Percentiles rank a stretch among this genome's conserved stretches.
These are phyloP conservation scores for Debaryomyces nepalensis DNA, from an alignment of 1,139 yeast species.

Conservation along the genomic window DNA sequence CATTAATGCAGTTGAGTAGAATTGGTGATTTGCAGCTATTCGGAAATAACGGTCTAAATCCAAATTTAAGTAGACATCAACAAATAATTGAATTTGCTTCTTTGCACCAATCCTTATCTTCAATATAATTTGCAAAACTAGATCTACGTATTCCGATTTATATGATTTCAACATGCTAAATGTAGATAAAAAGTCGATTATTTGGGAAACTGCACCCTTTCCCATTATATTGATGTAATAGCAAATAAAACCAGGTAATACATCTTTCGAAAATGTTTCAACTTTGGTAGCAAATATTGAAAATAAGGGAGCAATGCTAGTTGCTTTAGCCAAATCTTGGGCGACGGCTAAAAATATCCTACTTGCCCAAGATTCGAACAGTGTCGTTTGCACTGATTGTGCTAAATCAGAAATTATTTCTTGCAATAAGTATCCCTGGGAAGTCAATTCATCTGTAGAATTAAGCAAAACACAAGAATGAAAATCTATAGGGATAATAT, in stretches of 20 bases:
- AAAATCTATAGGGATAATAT: conserved; percentile 37
- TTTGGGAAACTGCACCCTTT: conserved; percentile 16
- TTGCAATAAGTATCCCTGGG: conserved; percentile 20
- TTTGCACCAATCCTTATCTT: conserved; percentile 51
- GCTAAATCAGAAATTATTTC: conserved; percentile 20
- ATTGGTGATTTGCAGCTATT: conserved; percentile 40
- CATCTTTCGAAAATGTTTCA: conserved; percentile 26
- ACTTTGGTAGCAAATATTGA: conserved; percentile 30
- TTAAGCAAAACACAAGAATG: conserved; percentile 38
- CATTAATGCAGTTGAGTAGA: conserved; percentile 54
- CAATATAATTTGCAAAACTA: conserved; percentile 45
- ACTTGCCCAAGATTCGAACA: conserved; percentile 34
- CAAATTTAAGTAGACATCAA: conserved; percentile 37
- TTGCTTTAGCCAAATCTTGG: conserved; percentile 32
- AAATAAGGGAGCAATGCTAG: conserved; percentile 30
- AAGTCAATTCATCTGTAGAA: conserved; percentile 23
- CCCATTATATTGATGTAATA: conserved; percentile 25
- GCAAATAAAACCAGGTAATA: conserved; percentile 32
- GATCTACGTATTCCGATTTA: conserved; percentile 21
- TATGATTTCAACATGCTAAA: conserved; percentile 16
- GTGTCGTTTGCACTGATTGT: conserved; percentile 7
- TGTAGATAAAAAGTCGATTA: conserved; percentile 18
- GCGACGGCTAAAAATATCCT: conserved; percentile 38
- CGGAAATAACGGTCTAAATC: conserved; percentile 35
- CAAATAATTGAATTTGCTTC: conserved; percentile 35